Base-by-base conservation (phyloP, 257 asterid species). In the Nemophila menziesii region DNA sequence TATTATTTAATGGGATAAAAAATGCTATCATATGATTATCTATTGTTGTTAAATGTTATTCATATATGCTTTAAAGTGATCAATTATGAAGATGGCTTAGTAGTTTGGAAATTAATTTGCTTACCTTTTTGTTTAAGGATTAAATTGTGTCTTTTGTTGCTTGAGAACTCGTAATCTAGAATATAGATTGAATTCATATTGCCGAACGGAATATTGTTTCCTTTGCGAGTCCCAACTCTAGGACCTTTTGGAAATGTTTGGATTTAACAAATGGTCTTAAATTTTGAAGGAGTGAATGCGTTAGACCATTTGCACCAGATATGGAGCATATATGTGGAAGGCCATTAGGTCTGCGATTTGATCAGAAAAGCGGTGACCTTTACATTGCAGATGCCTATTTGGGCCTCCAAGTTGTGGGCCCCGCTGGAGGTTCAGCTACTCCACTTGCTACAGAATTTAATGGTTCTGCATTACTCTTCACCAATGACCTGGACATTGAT, bases 301-400 rank as follows among this genome's bases (percentile, higher is more conserved):
- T 67, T 40, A 50, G 20, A 1, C 74, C 81, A 17, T 77, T 77
- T 51, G 75, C 75, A 56, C 87, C 81, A 8, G 54, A 69, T 44
- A 57, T 41, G 70, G 92, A 75, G 71, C 83, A 78, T 39, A n/a
- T 71, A 49, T 82, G 94, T 15, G 87, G 92, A 40, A 61, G 94
- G 65, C 92, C 87, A 11, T 38, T 78, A 44, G 94, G 94, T 7
- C 68, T 78, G 18, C 49, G 68, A 10, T 82, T 82, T 51, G 75
- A 75, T 38, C 39, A 39, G 39, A 71, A 58, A 58, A 75, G 69
- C 1, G 78, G 87, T 22, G 68, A 81, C 51, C 79, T 81, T 20
- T 81, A 81, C 63, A 68, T 75, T 27, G 93, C 92, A 4, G 93
- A 78, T 55, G 83, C 93, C 26, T 78, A 78, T 58, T 58, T 75